These are phyloP conservation scores for Penicillium sp. DNA, from an alignment of 2,329 filamentous ascomycete genomes.

Conservation along the genomic window DNA sequence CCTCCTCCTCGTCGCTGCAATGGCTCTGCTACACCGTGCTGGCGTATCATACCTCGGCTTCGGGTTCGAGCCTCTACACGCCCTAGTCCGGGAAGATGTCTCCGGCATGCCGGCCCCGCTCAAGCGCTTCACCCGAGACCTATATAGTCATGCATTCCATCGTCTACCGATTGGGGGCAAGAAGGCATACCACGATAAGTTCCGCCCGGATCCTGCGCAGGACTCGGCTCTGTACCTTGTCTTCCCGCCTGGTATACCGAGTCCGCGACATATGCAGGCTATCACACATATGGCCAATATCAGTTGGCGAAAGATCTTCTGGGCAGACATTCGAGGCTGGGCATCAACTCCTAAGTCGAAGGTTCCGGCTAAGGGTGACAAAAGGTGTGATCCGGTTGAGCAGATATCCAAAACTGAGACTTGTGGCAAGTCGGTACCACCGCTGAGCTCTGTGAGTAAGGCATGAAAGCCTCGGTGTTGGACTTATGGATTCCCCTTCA, in stretches of 20 bases:
- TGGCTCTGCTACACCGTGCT: constrained; percentile 37
- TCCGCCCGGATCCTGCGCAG: constrained; percentile 33
- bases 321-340: constrained; percentile 9
- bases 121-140: constrained; percentile 27
- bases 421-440: background rate
- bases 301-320: constrained; percentile 29
- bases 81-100: constrained; percentile 29
- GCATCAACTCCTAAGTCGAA: background rate
- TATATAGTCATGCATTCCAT: constrained; percentile 34
- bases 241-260: constrained; percentile 35
- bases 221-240: constrained; percentile 36
- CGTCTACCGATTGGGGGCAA: constrained; percentile 38
- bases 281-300: constrained; percentile 42
- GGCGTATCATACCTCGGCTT: constrained; percentile 38
- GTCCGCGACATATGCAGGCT: constrained; percentile 31
- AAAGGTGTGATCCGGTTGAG: background rate
- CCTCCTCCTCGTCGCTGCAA: constrained; percentile 37
- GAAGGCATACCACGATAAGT: constrained; percentile 42
- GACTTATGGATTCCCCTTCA: background rate
- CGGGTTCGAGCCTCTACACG: constrained; percentile 38
- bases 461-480: background rate
- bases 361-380: background rate
- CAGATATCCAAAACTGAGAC: background rate
- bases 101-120: constrained; percentile 30
- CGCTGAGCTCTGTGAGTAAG: background rate